These are phyloP conservation scores for Cucumis variabilis DNA, from an alignment of 331 rosid genomes.

Conservation along the genomic window DNA sequence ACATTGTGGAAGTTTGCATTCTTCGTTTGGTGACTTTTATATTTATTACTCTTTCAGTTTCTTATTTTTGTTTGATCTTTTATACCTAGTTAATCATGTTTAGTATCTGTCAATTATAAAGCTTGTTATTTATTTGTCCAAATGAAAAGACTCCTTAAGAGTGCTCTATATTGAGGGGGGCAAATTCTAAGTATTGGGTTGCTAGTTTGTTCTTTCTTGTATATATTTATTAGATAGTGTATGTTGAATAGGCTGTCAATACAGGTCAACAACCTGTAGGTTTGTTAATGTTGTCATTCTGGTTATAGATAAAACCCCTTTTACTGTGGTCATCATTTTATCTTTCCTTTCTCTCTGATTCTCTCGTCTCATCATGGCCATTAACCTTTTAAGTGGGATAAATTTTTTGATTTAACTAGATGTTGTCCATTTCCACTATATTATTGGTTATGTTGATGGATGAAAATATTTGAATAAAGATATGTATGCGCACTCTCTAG, in stretches of 20 bases:
- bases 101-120: constrained; percentile 40
- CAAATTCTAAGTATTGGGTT: constrained; percentile 12
- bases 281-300: constrained; percentile 21
- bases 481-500: too few species aligned
- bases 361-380: background rate
- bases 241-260: constrained; percentile 5
- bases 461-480: background rate
- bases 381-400: background rate
- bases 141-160: constrained; percentile 26
- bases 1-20: too few species aligned
- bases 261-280: constrained; percentile 28
- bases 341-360: background rate
- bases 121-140: constrained; percentile 33
- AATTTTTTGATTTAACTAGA: background rate
- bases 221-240: constrained; percentile 24
- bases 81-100: too few species aligned
- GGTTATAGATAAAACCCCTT: constrained; percentile 23
- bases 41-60: too few species aligned
- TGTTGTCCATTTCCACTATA: background rate
- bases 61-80: too few species aligned
- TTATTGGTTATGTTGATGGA: background rate
- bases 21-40: too few species aligned
- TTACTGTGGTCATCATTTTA: constrained; percentile 10
- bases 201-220: constrained; percentile 26
- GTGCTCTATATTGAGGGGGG: constrained; percentile 22